Percentiles rank a stretch among this genome's conserved stretches.
phyloP scores from a whole-genome alignment of 441 rosid species.

The Jatropha multifida region DNA sequence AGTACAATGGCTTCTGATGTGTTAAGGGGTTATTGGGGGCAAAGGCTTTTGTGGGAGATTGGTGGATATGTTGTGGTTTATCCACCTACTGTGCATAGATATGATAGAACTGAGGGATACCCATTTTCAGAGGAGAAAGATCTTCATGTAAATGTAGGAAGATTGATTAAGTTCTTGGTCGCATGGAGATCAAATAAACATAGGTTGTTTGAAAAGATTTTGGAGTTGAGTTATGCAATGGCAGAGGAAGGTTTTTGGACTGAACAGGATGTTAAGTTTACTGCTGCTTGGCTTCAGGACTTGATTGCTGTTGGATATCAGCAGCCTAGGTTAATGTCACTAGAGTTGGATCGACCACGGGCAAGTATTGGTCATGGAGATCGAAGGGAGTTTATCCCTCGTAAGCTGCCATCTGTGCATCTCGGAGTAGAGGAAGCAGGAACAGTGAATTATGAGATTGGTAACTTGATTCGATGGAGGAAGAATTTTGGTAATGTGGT shows the following conservation, averaged over 20 bases:
- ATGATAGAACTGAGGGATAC: conserved; percentile 77
- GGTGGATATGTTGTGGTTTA: conserved; percentile 85
- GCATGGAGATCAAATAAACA: conserved; percentile 85
- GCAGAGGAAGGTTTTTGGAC: conserved; percentile 95
- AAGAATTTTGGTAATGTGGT: conserved; percentile 88
- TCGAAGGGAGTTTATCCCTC: conserved; percentile 71
- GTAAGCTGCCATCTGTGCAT: conserved; percentile 82
- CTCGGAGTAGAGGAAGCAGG: conserved; percentile 90
- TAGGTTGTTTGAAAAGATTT: conserved; percentile 68
- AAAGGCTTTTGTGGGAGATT: conserved; percentile 90
- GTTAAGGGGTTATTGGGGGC: conserved; percentile 92
- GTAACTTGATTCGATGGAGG: conserved; percentile 87
- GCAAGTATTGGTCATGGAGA: conserved; percentile 86
- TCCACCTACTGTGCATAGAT: conserved; percentile 82
- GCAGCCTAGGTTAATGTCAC: conserved; percentile 88
- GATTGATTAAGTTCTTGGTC: conserved; percentile 71
- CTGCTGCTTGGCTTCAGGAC: conserved; percentile 95
- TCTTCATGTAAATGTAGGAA: conserved; percentile 92
- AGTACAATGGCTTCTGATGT: conserved; percentile 95
- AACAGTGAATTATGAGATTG: conserved; percentile 77
- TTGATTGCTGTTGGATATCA: conserved; percentile 85
- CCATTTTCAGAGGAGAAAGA: conserved; percentile 95
- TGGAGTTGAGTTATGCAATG: conserved; percentile 81
- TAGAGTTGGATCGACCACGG: conserved; percentile 77
- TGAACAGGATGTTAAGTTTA: conserved; percentile 73